A percentile compares a stretch with the other conserved stretches of the same genome.
Conservation (phyloP, 805 yeast species). For the Candida wancherniae region DNA sequence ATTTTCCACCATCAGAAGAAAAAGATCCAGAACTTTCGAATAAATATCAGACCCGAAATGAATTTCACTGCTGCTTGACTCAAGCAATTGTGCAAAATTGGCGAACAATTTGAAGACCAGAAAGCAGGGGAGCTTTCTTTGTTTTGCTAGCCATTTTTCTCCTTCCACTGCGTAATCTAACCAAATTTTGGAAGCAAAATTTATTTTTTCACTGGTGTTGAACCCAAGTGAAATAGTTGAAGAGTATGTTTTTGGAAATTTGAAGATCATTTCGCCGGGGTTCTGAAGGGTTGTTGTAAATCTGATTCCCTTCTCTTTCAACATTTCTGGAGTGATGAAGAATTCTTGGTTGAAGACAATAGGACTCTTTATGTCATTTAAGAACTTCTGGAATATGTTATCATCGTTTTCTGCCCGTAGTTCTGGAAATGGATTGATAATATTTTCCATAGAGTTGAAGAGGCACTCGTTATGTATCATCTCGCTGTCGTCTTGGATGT, state of each 20-base stretch:
- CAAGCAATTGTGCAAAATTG: constrained; percentile 42
- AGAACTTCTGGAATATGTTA: constrained; percentile 16
- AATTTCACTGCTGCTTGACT: constrained; percentile 22
- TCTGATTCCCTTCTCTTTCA: constrained; percentile 46
- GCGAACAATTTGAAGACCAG: constrained; percentile 46
- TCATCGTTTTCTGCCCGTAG: constrained; percentile 28
- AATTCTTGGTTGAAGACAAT: constrained; percentile 37
- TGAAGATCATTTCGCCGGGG: constrained; percentile 58
- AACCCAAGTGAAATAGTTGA: constrained; percentile 51
- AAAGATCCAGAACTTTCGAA: constrained; percentile 27
- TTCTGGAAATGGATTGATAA: constrained; percentile 23
- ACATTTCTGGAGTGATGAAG: constrained; percentile 45
- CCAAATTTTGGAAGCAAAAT: constrained; percentile 58
- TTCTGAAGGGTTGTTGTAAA: constrained; percentile 48
- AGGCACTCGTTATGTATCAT: constrained; percentile 23
- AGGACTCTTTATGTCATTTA: constrained; percentile 6
- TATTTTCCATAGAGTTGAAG: constrained; percentile 28
- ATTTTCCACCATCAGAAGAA: constrained; percentile 27
- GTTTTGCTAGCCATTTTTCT: constrained; percentile 46
- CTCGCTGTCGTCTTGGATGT: constrained; percentile 13
- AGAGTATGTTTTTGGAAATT: constrained; percentile 53
- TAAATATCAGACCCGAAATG: constrained; percentile 35
- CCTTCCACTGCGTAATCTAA: constrained; percentile 44
- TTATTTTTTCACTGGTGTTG: constrained; percentile 50
- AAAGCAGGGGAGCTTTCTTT: constrained; percentile 48